Percentiles rank a stretch among this genome's conserved stretches.
These are phyloP conservation scores for Metarhizium humberi DNA, from an alignment of 2,329 filamentous ascomycete species.

Conservation along the genomic window DNA sequence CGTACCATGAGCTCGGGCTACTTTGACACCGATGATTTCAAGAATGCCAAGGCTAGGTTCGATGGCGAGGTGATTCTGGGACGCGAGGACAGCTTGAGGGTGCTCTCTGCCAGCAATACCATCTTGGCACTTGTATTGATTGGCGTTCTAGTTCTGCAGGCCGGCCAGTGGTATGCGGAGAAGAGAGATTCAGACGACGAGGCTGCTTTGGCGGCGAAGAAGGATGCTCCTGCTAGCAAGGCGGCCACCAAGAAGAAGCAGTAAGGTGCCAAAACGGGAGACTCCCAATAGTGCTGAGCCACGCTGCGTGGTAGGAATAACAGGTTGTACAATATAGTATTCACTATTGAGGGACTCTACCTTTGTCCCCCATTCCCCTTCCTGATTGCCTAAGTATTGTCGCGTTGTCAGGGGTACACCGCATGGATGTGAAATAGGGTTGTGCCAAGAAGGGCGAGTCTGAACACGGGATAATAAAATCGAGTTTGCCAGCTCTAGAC, in stretches of 20 bases:
- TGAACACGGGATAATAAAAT: neutral
- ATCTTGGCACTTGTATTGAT: constrained; percentile 89
- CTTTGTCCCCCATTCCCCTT: too few relatives aligned
- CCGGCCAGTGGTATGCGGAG: constrained; percentile 98
- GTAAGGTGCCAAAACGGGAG: constrained; percentile 8
- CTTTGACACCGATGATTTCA: constrained; percentile 39
- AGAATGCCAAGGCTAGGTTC: constrained; percentile 28
- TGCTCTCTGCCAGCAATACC: constrained; percentile 89
- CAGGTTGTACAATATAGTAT: neutral
- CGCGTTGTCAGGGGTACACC: neutral
- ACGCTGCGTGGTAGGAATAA: neutral
- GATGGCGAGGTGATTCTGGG: constrained; percentile 62
- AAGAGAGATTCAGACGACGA: constrained; percentile 79
- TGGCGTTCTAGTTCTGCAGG: constrained; percentile 86
- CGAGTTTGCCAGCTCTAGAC: neutral
- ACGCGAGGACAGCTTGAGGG: constrained; percentile 81
- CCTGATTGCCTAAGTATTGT: neutral
- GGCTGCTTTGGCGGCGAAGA: constrained; percentile 45
- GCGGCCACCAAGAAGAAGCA: constrained; percentile 28
- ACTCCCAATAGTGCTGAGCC: neutral
- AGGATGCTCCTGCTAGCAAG: constrained; percentile 17
- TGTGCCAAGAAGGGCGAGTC: neutral
- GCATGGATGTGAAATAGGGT: neutral
- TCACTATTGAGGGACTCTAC: too few relatives aligned
- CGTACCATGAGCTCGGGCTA: constrained; percentile 68